Base-by-base conservation (phyloP, 495 filamentous ascomycete genomes). In the Platismatia glauca region DNA sequence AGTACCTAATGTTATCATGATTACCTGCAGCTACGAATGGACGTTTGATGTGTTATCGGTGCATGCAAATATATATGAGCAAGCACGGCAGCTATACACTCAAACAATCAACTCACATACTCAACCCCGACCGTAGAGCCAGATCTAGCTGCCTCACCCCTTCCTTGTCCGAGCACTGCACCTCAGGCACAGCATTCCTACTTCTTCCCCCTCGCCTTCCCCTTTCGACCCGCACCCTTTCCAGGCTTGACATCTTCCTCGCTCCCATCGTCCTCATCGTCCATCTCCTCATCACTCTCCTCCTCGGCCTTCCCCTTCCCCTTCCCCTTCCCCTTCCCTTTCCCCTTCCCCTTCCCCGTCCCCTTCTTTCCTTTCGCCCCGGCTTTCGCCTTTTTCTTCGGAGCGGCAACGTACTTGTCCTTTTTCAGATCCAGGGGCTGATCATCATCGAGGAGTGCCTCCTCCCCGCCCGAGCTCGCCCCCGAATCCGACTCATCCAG, bases 351-450 rank as follows among this genome's bases (percentile, higher is more conserved):
- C 66, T 77, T 82, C 48, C 73, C 71, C n/a, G 74, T 71, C 33
- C 69, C 66, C 69, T 80, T 82, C 53, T 44, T 61, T 38, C 33
- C 62, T 37, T 61, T 59, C 16, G 77, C 77, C 16, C 68, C 48
- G 24, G 68, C 59, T 55, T 79, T 75, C 63, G 72, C 71, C 34
- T 72, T 72, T 27, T 83, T 86, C 78, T 95, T 96, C 13, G 91
- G 88, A 69, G 85, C 79, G 74, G 93, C 95, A 71, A 97, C 89
- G 73, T 96, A 97, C 71, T 97, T 97, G 72, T 97, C 95, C 72
- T 94, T 96, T 68, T 85, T 88, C 31, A 97, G 71, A 70, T 96
- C 91, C 44, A 85, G 72, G 58, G 87, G 83, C 29, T 90, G 87
- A 2, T 85, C 81, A 4, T 87, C 87, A 7, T 83, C 83, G 39